These are phyloP conservation scores for Cadophora gregata DNA, from an alignment of 2,329 filamentous ascomycete genomes.

Conservation along the genomic window DNA sequence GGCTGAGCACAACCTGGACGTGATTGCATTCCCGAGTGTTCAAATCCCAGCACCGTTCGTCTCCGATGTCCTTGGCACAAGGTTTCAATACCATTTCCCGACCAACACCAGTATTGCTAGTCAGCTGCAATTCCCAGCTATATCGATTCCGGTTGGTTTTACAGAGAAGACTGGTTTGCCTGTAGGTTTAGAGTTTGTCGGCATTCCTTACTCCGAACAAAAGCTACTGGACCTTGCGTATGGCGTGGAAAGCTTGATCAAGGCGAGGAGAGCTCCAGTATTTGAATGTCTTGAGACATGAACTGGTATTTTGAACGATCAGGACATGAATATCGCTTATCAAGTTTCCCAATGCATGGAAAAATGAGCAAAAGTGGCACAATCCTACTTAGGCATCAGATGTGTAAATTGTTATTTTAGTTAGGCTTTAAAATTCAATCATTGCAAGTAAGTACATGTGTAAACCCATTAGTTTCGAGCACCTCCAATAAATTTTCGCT, in stretches of 20 bases:
- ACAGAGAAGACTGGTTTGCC: conserved; percentile 42
- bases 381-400: too few relatives aligned
- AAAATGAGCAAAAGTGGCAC: too few relatives aligned
- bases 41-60: conserved; percentile 45
- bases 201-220: conserved; percentile 38
- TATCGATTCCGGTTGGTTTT: conserved; percentile 46
- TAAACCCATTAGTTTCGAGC: too few relatives aligned
- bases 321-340: too few relatives aligned
- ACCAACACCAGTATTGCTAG: conserved; percentile 47
- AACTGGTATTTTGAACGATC: neutral
- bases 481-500: too few relatives aligned
- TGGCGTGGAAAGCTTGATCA: conserved; percentile 26
- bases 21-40: conserved; percentile 46
- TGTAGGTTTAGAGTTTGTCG: conserved; percentile 42
- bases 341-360: too few relatives aligned
- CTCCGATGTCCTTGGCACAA: conserved; percentile 41
- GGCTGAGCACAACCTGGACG: conserved; percentile 43
- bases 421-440: too few relatives aligned
- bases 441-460: too few relatives aligned
- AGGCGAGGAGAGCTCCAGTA: conserved; percentile 24
- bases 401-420: too few relatives aligned
- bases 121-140: conserved; percentile 44
- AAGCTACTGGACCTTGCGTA: conserved; percentile 30
- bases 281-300: neutral
- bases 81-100: conserved; percentile 43